Evolutionary conservation across 305 asterid species (phyloP).

Genomic region (Fraxinus dipetala): DNA sequence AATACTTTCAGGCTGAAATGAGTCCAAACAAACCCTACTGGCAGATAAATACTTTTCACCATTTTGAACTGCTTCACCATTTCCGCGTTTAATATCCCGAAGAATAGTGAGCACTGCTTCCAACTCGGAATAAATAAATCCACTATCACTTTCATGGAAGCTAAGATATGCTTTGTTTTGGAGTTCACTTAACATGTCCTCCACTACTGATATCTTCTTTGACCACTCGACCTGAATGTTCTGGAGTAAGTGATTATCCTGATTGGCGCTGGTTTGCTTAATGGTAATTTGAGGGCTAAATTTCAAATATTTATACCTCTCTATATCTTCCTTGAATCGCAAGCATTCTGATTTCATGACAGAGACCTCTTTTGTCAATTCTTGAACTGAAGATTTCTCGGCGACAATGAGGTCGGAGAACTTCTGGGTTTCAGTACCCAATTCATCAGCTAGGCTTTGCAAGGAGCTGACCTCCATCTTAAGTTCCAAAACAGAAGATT

Average conservation of each 20-base stretch:
- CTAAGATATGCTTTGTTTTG: constrained; percentile 49
- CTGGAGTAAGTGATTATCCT: constrained; percentile 39
- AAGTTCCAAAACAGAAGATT: constrained; percentile 68
- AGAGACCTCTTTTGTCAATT: constrained; percentile 62
- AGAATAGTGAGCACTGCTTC: constrained; percentile 57
- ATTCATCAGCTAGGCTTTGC: constrained; percentile 71
- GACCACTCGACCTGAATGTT: constrained; percentile 43
- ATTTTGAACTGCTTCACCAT: constrained; percentile 33
- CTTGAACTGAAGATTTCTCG: constrained; percentile 64
- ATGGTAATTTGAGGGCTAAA: constrained; percentile 39
- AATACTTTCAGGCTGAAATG: constrained; percentile 69
- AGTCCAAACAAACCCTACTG: constrained; percentile 66
- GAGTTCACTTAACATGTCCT: constrained; percentile 62
- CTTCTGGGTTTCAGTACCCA: constrained; percentile 63
- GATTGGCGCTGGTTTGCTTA: constrained; percentile 30
- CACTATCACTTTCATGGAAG: constrained; percentile 53
- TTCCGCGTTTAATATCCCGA: constrained; percentile 55
- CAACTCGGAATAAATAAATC: constrained; percentile 58
- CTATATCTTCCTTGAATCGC: constrained; percentile 61
- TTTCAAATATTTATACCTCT: constrained; percentile 47
- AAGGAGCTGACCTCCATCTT: constrained; percentile 74
- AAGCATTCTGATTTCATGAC: constrained; percentile 66
- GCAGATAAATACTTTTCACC: constrained; percentile 44
- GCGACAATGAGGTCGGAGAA: constrained; percentile 50
- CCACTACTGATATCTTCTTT: constrained; percentile 55